Conservation (phyloP, 2,329 filamentous ascomycete genomes). For the Fusarium scirpi region DNA sequence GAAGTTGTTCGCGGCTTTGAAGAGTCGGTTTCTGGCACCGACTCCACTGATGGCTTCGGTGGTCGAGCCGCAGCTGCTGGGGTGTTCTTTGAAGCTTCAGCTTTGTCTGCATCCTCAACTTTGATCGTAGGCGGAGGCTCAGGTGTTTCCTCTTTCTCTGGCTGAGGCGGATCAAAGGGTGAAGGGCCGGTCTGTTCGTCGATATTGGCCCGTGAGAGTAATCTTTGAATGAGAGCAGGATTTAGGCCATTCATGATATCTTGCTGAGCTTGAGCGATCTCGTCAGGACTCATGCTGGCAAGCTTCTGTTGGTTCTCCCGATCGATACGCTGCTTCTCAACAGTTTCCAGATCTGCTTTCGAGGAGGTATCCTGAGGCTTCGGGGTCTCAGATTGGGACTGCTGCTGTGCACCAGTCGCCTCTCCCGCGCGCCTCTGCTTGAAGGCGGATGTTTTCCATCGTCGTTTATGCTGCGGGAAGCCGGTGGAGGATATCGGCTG, state of each 20-base stretch:
- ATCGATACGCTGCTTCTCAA: slow-evolving; percentile 80
- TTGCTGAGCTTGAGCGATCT: slow-evolving; percentile 83
- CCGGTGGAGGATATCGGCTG: slow-evolving; percentile 67
- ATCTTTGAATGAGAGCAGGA: slow-evolving; percentile 78
- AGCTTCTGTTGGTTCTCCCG: slow-evolving; percentile 82
- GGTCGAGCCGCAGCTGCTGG: slow-evolving; percentile 2
- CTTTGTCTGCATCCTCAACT: slow-evolving; percentile 50
- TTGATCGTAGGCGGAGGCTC: slow-evolving; percentile 50
- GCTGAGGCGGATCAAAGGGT: slow-evolving; percentile 56
- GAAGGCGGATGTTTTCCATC: slow-evolving; percentile 79
- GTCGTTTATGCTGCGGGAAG: slow-evolving; percentile 90
- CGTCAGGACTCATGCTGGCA: slow-evolving; percentile 80
- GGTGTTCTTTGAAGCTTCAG: slow-evolving; percentile 2
- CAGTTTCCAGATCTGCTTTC: slow-evolving; percentile 53
- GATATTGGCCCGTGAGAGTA: slow-evolving; percentile 81
- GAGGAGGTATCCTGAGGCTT: not conserved
- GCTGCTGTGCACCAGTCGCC: slow-evolving; percentile 22
- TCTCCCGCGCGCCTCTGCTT: slow-evolving; percentile 66
- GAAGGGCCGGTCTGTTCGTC: slow-evolving; percentile 67
- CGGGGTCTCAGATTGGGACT: not conserved
- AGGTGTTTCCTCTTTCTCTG: slow-evolving; percentile 25
- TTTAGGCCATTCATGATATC: slow-evolving; percentile 85
- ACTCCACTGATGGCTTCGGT: slow-evolving; percentile 1
- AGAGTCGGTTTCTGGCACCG: not conserved
- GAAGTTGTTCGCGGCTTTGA: slow-evolving; percentile 9